Evolutionary conservation across 495 filamentous ascomycete species (phyloP).

Genomic region (Penicillium egyptiacum): DNA sequence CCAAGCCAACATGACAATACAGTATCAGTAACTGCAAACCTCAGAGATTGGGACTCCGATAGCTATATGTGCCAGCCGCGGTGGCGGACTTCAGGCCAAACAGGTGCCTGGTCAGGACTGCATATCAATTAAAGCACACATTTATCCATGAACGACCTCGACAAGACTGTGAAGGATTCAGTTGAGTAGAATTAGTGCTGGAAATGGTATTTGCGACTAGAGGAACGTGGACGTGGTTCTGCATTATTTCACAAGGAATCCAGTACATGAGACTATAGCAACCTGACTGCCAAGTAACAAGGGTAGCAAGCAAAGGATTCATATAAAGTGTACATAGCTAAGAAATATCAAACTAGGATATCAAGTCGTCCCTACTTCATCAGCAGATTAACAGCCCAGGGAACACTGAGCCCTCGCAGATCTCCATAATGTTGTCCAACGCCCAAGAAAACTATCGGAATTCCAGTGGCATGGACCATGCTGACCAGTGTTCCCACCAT

Average conservation of each 20-base stretch:
- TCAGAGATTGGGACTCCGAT: neutral
- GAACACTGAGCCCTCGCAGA: constrained; percentile 86
- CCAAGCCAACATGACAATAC: neutral
- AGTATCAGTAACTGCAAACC: neutral
- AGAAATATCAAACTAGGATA: neutral
- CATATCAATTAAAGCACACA: too few species aligned
- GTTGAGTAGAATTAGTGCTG: neutral
- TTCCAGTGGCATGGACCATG: constrained; percentile 96
- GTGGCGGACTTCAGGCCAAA: neutral
- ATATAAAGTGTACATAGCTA: neutral
- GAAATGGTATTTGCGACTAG: neutral
- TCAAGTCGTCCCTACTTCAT: constrained; percentile 50
- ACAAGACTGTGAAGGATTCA: neutral
- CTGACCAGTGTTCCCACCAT: constrained; percentile 97
- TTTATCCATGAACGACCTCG: too few species aligned
- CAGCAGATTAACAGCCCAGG: constrained; percentile 82
- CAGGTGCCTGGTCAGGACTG: neutral
- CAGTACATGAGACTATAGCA: neutral
- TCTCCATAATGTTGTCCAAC: constrained; percentile 98
- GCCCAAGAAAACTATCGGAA: constrained; percentile 90
- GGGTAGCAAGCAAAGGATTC: neutral
- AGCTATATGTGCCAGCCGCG: neutral
- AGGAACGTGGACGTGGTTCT: neutral
- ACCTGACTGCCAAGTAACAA: neutral
- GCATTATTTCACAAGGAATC: neutral